Evolutionary conservation across 2,329 filamentous ascomycete genomes (phyloP), one percentile per base, ranked within the genome.

Genomic region (Zymoseptoria brevis): DNA sequence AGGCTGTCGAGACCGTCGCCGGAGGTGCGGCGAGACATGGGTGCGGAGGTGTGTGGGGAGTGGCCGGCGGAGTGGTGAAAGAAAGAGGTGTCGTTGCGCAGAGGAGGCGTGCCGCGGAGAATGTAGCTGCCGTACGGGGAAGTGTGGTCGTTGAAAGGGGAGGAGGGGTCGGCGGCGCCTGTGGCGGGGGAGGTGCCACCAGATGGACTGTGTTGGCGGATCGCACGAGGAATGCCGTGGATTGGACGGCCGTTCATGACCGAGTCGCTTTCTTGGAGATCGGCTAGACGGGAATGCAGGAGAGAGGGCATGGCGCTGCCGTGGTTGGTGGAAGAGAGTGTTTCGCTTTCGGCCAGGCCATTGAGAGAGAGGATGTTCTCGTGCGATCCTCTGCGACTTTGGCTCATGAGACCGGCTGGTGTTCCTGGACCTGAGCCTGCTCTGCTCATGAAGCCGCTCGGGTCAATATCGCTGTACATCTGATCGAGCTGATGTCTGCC

Each of bases 401-500:
- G 80, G 1, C 89, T 81, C 67, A 85, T 86, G 67, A 90, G 87
- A 5, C 68, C 70, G 0, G 58, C 59, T 19, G 94, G 94, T 41
- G 90, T 96, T 71, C 83, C 90, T 59, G 90, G 71, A 19, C 75
- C 77, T 62, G 76, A 81, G 30, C 67, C 67, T 0, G 69, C 69
- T 56, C 69, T 64, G 56, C 69, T 74, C 75, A 91, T 87, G 71
- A 92, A 88, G n/a, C 89, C 90, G 56, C 81, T 85, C 8, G 84
- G 81, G 67, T 96, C 90, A 59, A 96, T 82, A 62, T 93, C 90
- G 66, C 90, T 90, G 75, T 96, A 99, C 1, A 97, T 80, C 71
- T 90, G 87, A 72, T 99, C 94, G 24, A 97, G 83, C 51, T 89
- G 82, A 73, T 97, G 94, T 68, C 93, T 85, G 60, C 90, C 91